phyloP scores from a whole-genome alignment of 805 yeast genomes.

The Cyberlindnera maritima region DNA sequence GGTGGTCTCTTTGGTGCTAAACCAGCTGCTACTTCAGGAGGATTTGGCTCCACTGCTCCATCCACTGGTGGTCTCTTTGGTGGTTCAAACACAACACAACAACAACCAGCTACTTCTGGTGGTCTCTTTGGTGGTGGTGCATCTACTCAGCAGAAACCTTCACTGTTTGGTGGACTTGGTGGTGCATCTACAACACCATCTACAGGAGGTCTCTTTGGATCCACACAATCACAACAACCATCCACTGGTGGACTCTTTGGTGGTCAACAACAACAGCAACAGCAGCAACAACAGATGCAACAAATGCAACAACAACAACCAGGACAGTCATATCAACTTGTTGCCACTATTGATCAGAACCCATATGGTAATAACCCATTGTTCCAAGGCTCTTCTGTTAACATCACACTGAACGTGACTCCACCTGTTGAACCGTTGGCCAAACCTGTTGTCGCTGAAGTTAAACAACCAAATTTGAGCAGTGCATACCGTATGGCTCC shows the following conservation, averaged over 20 bases:
- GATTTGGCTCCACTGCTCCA: slow-evolving; percentile 5
- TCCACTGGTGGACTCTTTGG: slow-evolving; percentile 25
- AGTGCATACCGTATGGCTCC: slow-evolving; percentile 66
- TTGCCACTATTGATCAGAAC: slow-evolving; percentile 41
- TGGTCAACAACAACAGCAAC: slow-evolving; percentile 14
- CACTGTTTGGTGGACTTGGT: slow-evolving; percentile 33
- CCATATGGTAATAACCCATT: slow-evolving; percentile 83
- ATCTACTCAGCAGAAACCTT: slow-evolving; percentile 9
- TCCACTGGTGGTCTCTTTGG: slow-evolving; percentile 35
- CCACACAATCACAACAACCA: slow-evolving; percentile 7
- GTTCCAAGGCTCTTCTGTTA: slow-evolving; percentile 41
- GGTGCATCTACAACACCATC: slow-evolving; percentile 21
- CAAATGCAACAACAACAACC: slow-evolving; percentile 12
- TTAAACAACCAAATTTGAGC: slow-evolving; percentile 58
- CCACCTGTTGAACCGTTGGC: slow-evolving; percentile 42
- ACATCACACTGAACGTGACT: slow-evolving; percentile 35
- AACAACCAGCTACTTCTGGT: slow-evolving; percentile 28
- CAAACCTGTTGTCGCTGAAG: slow-evolving; percentile 46
- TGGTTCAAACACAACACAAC: slow-evolving; percentile 30
- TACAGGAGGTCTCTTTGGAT: slow-evolving; percentile 21
- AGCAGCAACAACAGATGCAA: slow-evolving; percentile 16
- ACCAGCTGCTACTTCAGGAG: slow-evolving; percentile 13
- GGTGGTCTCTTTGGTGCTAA: slow-evolving; percentile 39
- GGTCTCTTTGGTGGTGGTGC: slow-evolving; percentile 27
- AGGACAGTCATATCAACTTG: slow-evolving; percentile 25